Evolutionary conservation across 768 basidiomycete genomes (phyloP), one percentile per base, ranked within the genome.

Genomic region (Macrolepiota dolichaula): DNA sequence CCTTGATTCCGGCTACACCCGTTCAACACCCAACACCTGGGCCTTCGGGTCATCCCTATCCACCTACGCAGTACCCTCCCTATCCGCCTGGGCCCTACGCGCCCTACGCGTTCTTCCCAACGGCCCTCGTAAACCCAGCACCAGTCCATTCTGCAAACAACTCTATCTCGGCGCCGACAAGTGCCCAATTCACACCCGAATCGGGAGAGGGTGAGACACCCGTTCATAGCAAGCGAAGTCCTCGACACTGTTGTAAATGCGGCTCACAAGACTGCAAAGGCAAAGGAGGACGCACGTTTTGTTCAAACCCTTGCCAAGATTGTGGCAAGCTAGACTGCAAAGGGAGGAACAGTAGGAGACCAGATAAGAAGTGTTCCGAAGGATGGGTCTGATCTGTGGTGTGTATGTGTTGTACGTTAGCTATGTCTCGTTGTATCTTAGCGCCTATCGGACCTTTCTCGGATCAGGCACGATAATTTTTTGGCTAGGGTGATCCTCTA

Each of bases 261-360:
- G 91, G 91, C 15, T 86, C 84, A 40, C 85, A 87, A 72, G 85
- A 89, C 24, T 93, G 91, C 71, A 92, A 92, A 69, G 91, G 91
- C 52, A 92, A 92, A 66, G 91, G 91, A 2, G 91, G 91, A 3
- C 77, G 89, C 40, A 76, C 77, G 47, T 91, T 90, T 69, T 93
- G 91, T 69, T 76, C 75, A 66, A 91, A 86, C 70, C 76, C 84
- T 44, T 92, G 91, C 64, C 88, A 90, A 74, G 91, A 93, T 71
- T 93, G 91, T 69, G 88, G 89, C n/a, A 87, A 88, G 76, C 66
- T 87, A 64, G 87, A 89, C 15, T 93, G 91, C 68, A 85, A 81
- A 66, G 91, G 91, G 25, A 77, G 91, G 72, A 92, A 90, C 67
- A 89, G 86, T 68, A 80, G 90, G 70, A 76, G 88, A 51, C 91